These are phyloP conservation scores for Sarcomyxa edulis DNA, from an alignment of 768 basidiomycete genomes.

Conservation along the genomic window DNA sequence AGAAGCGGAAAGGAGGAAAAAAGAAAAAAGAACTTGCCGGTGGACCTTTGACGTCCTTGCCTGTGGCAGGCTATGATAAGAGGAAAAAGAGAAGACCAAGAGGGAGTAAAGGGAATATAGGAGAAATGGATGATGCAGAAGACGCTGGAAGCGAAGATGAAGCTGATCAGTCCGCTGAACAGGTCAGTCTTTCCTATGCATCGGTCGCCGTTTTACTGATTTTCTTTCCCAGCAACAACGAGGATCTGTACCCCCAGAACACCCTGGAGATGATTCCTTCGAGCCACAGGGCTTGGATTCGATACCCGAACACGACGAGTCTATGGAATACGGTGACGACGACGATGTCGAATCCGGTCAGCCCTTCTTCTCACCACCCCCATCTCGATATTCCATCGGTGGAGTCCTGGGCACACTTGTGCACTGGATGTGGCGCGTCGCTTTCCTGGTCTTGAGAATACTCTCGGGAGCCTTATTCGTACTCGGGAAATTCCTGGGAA, in stretches of 20 bases:
- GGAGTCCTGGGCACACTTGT: slow-evolving; percentile 37
- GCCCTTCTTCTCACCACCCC: slow-evolving; percentile 21
- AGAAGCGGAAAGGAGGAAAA: slow-evolving; percentile 47
- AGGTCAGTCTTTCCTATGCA: slow-evolving; percentile 16
- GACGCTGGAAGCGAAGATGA: slow-evolving; percentile 42
- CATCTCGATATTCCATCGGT: slow-evolving; percentile 33
- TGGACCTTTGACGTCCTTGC: slow-evolving; percentile 61
- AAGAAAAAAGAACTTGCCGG: slow-evolving; percentile 48
- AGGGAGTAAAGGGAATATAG: slow-evolving; percentile 35
- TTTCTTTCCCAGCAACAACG: slow-evolving; percentile 20
- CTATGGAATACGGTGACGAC: no score
- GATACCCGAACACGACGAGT: slow-evolving; percentile 67
- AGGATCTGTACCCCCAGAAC: slow-evolving; percentile 29
- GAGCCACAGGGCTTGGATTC: slow-evolving; percentile 52
- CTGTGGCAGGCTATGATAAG: slow-evolving; percentile 63
- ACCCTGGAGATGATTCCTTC: slow-evolving; percentile 35
- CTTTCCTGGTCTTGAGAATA: slow-evolving; percentile 15
- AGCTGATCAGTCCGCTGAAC: slow-evolving; percentile 26
- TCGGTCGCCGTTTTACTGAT: slow-evolving; percentile 7
- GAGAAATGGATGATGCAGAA: slow-evolving; percentile 45
- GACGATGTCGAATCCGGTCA: slow-evolving; percentile 14
- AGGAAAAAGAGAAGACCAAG: slow-evolving; percentile 44
- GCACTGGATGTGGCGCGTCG: slow-evolving; percentile 20
- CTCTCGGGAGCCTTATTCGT: slow-evolving; percentile 33
- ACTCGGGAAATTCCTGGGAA: slow-evolving; percentile 45